Conservation (phyloP, 148 eudicot genomes). For the Spergularia bocconei region DNA sequence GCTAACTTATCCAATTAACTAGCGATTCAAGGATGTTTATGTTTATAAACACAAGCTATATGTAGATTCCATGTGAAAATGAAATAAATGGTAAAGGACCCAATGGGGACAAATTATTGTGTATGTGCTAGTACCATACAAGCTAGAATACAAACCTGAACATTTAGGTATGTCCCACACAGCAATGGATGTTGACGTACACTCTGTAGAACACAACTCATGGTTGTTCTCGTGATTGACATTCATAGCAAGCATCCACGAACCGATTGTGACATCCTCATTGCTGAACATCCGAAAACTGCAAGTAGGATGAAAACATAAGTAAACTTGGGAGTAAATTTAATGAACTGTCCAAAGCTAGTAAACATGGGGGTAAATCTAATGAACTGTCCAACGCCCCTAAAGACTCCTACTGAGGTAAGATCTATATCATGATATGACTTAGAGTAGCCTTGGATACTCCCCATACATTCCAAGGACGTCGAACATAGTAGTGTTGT, state of each 20-base stretch:
- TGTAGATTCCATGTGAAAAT: background rate
- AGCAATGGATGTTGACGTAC: conserved; percentile 73
- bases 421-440: background rate
- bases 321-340: background rate
- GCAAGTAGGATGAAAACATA: conserved; percentile 29
- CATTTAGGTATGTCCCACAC: conserved; percentile 98
- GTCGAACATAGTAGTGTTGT: no score
- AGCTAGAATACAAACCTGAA: conserved; percentile 58
- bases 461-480: no score
- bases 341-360: background rate
- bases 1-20: background rate
- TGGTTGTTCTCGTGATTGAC: conserved; percentile 78
- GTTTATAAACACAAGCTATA: background rate
- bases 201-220: conserved; percentile 63
- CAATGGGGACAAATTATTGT: background rate
- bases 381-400: background rate
- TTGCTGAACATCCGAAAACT: conserved; percentile 97
- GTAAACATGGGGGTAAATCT: background rate
- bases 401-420: background rate
- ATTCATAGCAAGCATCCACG: conserved; percentile 99
- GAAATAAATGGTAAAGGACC: background rate
- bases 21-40: background rate
- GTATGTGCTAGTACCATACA: background rate
- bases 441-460: background rate
- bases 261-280: conserved; percentile 93